Evolutionary conservation across 345 rosid genomes (phyloP).

Genomic region (Populus davidiana): DNA sequence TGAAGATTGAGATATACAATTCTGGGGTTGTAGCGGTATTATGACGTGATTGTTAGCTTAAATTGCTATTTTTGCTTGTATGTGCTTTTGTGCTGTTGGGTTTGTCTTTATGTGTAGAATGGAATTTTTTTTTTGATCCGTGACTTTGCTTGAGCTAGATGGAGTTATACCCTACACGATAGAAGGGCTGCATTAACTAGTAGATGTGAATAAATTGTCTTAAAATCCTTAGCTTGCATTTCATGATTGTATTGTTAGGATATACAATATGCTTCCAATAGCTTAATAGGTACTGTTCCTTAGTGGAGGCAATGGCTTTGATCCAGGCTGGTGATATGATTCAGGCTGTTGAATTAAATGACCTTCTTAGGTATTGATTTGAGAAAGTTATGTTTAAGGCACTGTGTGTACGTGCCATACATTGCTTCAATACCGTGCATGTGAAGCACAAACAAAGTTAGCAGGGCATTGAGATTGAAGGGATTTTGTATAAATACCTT

Average conservation of each 20-base stretch:
- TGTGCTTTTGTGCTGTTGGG: not conserved
- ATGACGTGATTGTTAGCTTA: not conserved
- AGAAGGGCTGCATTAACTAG: not conserved
- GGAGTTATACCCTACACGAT: not conserved
- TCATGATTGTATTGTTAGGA: not conserved
- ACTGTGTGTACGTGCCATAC: not conserved
- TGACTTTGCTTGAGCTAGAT: conserved; percentile 6
- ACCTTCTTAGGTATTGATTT: not conserved
- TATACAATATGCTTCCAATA: not conserved
- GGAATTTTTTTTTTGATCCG: not conserved
- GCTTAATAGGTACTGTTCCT: not conserved
- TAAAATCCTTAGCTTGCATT: not conserved
- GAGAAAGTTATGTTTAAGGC: not conserved
- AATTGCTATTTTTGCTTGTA: not conserved
- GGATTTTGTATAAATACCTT: not conserved
- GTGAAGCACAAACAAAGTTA: not conserved
- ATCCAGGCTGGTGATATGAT: not conserved
- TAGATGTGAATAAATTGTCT: not conserved
- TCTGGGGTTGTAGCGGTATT: not conserved
- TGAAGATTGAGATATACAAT: not conserved
- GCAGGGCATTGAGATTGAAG: not conserved
- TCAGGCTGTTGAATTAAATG: not conserved
- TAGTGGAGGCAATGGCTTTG: not conserved
- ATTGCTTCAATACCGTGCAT: not conserved
- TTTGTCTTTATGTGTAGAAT: not conserved